These are phyloP conservation scores for Aspergillus saccharolyticus DNA, from an alignment of 495 filamentous ascomycete genomes.

Conservation along the genomic window DNA sequence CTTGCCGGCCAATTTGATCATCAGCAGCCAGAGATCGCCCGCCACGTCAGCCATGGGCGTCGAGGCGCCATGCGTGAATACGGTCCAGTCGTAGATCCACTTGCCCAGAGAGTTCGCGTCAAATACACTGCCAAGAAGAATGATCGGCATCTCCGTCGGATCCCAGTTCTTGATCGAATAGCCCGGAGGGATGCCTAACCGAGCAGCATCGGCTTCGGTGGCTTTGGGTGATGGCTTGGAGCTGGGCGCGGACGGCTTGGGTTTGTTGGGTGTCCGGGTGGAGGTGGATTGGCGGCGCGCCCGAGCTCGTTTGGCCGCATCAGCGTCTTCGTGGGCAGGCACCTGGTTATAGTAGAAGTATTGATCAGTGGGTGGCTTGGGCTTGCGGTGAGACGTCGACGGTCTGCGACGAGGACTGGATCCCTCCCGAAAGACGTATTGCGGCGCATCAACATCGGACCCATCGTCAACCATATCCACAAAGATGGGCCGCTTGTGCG, in stretches of 20 bases:
- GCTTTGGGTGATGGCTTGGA: conserved; percentile 59
- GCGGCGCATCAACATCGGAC: conserved; percentile 36
- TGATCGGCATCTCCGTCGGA: conserved; percentile 85
- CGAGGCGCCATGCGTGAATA: conserved; percentile 79
- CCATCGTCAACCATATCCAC: conserved; percentile 53
- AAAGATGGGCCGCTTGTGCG: conserved; percentile 49
- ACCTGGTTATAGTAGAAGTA: conserved; percentile 50
- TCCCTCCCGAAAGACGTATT: conserved; percentile 22
- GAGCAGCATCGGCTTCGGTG: conserved; percentile 77
- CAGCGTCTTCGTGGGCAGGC: conserved; percentile 39
- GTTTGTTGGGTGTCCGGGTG: conserved; percentile 40
- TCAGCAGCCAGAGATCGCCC: conserved; percentile 88
- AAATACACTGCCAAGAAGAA: conserved; percentile 91
- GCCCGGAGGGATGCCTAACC: conserved; percentile 77
- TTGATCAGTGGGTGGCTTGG: conserved; percentile 49
- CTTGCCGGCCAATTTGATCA: conserved; percentile 95
- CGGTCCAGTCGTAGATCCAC: conserved; percentile 99
- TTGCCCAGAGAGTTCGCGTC: conserved; percentile 96
- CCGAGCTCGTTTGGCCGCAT: conserved; percentile 41
- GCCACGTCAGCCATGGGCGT: conserved; percentile 90
- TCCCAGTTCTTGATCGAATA: conserved; percentile 99
- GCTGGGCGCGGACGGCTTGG: conserved; percentile 36
- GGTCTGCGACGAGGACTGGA: conserved; percentile 31
- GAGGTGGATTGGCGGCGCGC: conserved; percentile 48
- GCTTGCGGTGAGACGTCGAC: conserved; percentile 40